phyloP scores from a whole-genome alignment of 345 rosid genomes.

The Moricandia arvensis region DNA sequence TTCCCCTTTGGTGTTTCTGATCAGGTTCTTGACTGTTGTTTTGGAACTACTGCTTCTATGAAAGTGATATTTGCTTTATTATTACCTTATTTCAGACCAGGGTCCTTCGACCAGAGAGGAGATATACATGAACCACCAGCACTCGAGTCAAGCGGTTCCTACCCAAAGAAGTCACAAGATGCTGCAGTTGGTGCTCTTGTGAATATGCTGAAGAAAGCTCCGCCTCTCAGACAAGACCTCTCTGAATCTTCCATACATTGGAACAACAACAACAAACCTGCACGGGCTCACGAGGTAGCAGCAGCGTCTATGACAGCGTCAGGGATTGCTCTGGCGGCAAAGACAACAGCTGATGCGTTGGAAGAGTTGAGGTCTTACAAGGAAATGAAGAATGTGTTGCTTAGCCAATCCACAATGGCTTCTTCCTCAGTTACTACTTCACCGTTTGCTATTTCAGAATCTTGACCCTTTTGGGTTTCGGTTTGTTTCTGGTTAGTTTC shows the following conservation, averaged over 20 bases:
- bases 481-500: neutral
- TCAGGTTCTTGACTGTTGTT: neutral
- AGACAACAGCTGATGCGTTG: constrained; percentile 85
- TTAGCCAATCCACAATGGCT: constrained; percentile 40
- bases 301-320: constrained; percentile 52
- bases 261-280: constrained; percentile 14
- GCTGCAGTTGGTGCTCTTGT: constrained; percentile 95
- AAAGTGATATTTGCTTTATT: no score
- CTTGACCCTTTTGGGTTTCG: constrained; percentile 17
- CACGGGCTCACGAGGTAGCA: constrained; percentile 27
- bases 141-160: constrained; percentile 47
- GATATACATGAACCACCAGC: constrained; percentile 41
- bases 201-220: constrained; percentile 80
- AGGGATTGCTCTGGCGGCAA: constrained; percentile 40
- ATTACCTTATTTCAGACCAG: constrained; percentile 52
- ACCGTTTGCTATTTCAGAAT: constrained; percentile 25
- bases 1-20: neutral
- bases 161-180: constrained; percentile 67
- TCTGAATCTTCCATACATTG: no score
- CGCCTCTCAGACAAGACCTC: constrained; percentile 70
- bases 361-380: constrained; percentile 77
- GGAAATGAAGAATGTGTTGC: constrained; percentile 62
- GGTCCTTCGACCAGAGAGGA: constrained; percentile 61
- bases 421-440: constrained; percentile 25
- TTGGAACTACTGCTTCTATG: neutral